Evolutionary conservation across 2,329 filamentous ascomycete genomes (phyloP), one percentile per base, ranked within the genome.

Genomic region (Fusarium sacchari): DNA sequence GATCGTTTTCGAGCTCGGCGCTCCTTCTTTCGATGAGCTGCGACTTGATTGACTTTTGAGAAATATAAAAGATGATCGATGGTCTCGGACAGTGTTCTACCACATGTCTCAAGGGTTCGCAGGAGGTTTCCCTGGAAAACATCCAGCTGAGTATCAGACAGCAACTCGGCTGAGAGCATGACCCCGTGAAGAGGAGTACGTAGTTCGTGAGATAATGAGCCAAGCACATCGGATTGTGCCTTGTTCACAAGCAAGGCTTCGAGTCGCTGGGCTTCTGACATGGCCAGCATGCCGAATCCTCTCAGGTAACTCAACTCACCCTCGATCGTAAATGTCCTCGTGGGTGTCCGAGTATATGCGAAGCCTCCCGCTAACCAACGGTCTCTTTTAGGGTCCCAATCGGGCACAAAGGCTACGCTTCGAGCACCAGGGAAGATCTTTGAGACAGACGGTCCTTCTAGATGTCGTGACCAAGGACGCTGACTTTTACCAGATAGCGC

Each of bases 141-240:
- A 56, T 83, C 82, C 46, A 89, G 79, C 1, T 80, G 69, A 0
- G 87, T 88, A n/a, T 89, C 87, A 15, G 84, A 82, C 2, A 91
- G 75, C n/a, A 90, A 79, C 72, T 89, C 88, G 2, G 84, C 83
- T 65, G 82, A 88, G 2, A 88, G 86, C 0, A 91, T 80, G 46
- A 91, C 86, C 6, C 89, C 90, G 67, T 92, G 89, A 2, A 92
- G 80, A 0, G 90, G 89, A 7, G 87, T 89, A 10, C 89, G 84
- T 28, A 91, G 80, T 75, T 92, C 90, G 75, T 92, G 90, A 12
- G 87, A 89, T 18, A 92, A 86, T 5, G 87, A 90, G 3, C 88
- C 87, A 26, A 92, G 85, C 52, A 90, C 87, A 61, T 90, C 88
- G 2, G 86, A 86, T 75, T 90, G 89, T 43, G 87, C 86, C 64